Conservation (phyloP, 768 basidiomycete genomes). For the Leccinum disarticulatum region DNA sequence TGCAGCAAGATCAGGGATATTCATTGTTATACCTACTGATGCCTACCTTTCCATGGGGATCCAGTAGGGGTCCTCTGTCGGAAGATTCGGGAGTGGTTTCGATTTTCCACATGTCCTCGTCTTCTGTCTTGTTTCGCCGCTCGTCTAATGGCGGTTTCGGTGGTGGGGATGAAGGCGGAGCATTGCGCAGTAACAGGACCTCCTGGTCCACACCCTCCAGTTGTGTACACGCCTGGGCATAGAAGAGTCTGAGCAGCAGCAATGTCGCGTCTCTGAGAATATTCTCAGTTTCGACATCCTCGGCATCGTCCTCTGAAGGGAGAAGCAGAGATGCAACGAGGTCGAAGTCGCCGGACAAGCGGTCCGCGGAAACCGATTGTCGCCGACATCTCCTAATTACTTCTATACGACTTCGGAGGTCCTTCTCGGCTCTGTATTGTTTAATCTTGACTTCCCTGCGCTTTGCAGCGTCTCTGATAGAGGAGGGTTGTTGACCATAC, state of each 20-base stretch:
- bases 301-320: slow-evolving; percentile 36
- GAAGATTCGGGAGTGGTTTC: slow-evolving; percentile 51
- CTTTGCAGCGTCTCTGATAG: slow-evolving; percentile 62
- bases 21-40: background rate
- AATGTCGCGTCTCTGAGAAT: slow-evolving; percentile 64
- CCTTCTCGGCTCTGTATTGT: slow-evolving; percentile 86
- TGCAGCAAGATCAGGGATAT: slow-evolving; percentile 31
- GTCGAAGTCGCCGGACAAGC: slow-evolving; percentile 52
- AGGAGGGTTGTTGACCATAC: slow-evolving; percentile 46
- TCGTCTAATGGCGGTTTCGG: slow-evolving; percentile 36
- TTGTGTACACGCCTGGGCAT: slow-evolving; percentile 66
- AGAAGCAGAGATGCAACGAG: slow-evolving; percentile 66
- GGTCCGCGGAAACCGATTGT: slow-evolving; percentile 35
- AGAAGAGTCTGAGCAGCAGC: slow-evolving; percentile 70
- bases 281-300: slow-evolving; percentile 62
- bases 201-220: slow-evolving; percentile 73
- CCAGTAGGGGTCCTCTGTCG: slow-evolving; percentile 65
- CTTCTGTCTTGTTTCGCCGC: slow-evolving; percentile 38
- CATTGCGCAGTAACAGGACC: slow-evolving; percentile 59
- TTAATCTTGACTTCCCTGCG: slow-evolving; percentile 87
- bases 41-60: slow-evolving; percentile 72
- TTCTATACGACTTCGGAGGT: slow-evolving; percentile 67
- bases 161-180: slow-evolving; percentile 42
- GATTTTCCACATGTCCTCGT: slow-evolving; percentile 68
- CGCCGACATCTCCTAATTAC: slow-evolving; percentile 54